Conservation (phyloP, 192 early-diverging fungal genomes). For the Coemansia sp. region DNA sequence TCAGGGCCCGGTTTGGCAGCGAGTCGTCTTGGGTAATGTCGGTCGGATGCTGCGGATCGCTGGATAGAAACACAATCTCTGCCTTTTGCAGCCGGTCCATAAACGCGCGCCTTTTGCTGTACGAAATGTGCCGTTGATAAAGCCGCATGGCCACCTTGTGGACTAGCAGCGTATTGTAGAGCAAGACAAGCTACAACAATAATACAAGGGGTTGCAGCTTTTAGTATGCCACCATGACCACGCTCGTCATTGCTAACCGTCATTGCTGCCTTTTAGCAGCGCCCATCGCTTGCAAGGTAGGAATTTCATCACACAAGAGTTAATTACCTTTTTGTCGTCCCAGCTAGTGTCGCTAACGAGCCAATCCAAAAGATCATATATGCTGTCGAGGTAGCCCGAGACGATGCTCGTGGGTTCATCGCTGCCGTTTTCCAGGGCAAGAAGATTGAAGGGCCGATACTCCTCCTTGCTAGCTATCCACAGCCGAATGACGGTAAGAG, state of each 20-base stretch:
- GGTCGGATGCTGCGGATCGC: not conserved
- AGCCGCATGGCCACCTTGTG: constrained; percentile 27
- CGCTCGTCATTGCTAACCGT: not conserved
- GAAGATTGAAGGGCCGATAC: constrained; percentile 34
- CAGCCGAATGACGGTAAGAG: constrained; percentile 32
- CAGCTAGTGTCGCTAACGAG: constrained; percentile 28
- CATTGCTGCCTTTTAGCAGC: not conserved
- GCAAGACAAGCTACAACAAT: constrained; percentile 21
- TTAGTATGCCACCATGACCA: not conserved
- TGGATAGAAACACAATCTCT: constrained; percentile 16
- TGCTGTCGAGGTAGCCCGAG: constrained; percentile 18
- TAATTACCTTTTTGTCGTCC: constrained; percentile 35
- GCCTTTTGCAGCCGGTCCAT: constrained; percentile 27
- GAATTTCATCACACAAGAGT: not conserved
- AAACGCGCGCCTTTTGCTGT: not conserved
- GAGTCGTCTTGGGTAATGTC: constrained; percentile 25
- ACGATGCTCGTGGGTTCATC: constrained; percentile 1
- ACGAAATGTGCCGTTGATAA: constrained; percentile 21
- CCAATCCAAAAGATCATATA: constrained; percentile 26
- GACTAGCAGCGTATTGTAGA: constrained; percentile 40
- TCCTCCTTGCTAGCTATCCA: constrained; percentile 43
- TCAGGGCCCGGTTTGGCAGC: constrained; percentile 32
- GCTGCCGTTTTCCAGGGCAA: not conserved
- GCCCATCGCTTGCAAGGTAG: not conserved
- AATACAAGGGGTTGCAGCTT: not conserved